Evolutionary conservation across 2,329 filamentous ascomycete species (phyloP), one percentile per base, ranked within the genome.

Genomic region (Colletotrichum paranaense): DNA sequence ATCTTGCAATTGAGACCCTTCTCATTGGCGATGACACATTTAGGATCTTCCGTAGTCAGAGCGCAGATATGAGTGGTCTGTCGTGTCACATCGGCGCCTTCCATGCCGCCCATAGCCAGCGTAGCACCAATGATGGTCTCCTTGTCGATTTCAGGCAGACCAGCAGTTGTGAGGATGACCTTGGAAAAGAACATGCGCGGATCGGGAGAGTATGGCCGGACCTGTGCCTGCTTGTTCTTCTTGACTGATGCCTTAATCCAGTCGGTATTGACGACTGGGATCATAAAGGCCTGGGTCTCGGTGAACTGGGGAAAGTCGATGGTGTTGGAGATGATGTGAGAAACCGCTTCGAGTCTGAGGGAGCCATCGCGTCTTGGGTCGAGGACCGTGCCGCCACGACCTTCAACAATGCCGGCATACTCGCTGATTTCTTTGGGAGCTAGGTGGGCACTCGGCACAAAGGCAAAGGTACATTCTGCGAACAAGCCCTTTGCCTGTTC

Each of bases 41-140:
- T 95, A 3, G 91, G 89, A 68, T 95, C 90, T 42, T 95, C 92
- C 81, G 93, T 87, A 5, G 90, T 91, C 74, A 98, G 85, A 5
- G 96, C 94, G 73, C 97, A 96, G 67, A 99, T 90, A 82, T 99
- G 97, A 2, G 97, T 98, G 9, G 94, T 94, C 75, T 92, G 82
- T 70, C 91, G 93, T 5, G 92, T 92, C 58, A 97, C 84, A 65
- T 90, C 89, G 62, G 91, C 89, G 26, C 91, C 92, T 79, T 95
- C 94, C 78, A 94, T 90, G 19, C 97, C 97, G 26, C 97, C 97
- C 84, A 98, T 91, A 0, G 97, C 96, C 78, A 98, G 85, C 2
- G 96, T 94, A 1, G 95, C 96, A 12, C 95, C 97, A 52, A 94
- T 91, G 69, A 99, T 98, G 12, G 95, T 94, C 83, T 98, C 96